Percentiles rank a stretch among this genome's conserved stretches.
These are phyloP conservation scores for Leptographium flavum DNA, from an alignment of 2,329 filamentous ascomycete genomes.

Conservation along the genomic window DNA sequence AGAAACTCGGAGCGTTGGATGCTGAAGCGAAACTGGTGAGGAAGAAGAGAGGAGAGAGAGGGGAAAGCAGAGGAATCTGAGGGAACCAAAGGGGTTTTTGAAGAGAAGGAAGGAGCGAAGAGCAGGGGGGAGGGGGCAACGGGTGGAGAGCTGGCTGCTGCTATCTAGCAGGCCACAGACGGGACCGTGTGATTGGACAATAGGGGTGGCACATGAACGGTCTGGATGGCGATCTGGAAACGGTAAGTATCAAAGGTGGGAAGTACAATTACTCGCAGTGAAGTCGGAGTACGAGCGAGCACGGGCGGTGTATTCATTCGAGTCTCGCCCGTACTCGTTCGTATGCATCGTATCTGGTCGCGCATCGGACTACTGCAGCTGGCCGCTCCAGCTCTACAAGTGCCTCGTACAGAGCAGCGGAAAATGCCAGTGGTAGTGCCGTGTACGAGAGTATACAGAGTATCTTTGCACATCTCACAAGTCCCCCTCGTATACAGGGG, in stretches of 20 bases:
- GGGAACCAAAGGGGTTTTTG: constrained; percentile 8
- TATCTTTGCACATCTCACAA: not conserved
- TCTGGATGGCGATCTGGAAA: not conserved
- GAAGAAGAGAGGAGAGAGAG: constrained; percentile 10
- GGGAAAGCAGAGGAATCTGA: constrained; percentile 5
- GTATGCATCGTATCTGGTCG: too few species aligned
- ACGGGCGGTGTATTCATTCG: not conserved
- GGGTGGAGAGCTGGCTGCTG: constrained; percentile 4
- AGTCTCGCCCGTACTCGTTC: too few species aligned
- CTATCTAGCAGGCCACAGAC: not conserved
- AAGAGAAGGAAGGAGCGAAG: constrained; percentile 9
- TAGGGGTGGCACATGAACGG: not conserved
- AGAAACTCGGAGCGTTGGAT: not conserved
- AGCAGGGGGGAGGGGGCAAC: constrained; percentile 1
- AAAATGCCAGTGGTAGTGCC: too few species aligned
- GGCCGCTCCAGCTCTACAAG: too few species aligned
- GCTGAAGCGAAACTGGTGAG: constrained; percentile 3
- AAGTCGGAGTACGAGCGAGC: not conserved
- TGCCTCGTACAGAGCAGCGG: too few species aligned
- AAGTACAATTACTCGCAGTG: too few species aligned
- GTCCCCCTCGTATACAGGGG: too few species aligned
- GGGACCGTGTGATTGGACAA: constrained; percentile 1
- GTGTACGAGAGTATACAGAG: not conserved
- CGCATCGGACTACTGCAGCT: too few species aligned
- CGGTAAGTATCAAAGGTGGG: too few species aligned